Evolutionary conservation across 1,284 basidiomycete genomes (phyloP).

Genomic region (Heliocybe sulcata): DNA sequence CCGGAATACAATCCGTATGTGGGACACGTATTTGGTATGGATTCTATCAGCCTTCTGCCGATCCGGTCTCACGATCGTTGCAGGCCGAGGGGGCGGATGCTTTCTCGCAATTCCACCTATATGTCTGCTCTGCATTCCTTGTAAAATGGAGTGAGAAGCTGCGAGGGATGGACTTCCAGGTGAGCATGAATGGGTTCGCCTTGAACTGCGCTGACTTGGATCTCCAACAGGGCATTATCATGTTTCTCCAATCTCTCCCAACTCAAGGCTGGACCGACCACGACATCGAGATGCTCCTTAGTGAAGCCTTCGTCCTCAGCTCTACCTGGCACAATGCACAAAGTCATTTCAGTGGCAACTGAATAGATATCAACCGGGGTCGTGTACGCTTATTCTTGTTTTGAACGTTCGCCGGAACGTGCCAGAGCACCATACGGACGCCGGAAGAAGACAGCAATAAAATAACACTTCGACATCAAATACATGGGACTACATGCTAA

Average conservation of each 20-base stretch:
- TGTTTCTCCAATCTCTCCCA: slow-evolving; percentile 95
- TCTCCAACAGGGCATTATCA: slow-evolving; percentile 82
- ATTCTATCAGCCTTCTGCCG: not conserved
- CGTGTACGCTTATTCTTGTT: not conserved
- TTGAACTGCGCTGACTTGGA: slow-evolving; percentile 7
- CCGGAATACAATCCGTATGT: slow-evolving; percentile 94
- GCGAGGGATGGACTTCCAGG: slow-evolving; percentile 95
- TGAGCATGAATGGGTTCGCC: slow-evolving; percentile 21
- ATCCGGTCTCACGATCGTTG: not conserved
- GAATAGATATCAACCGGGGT: slow-evolving; percentile 5
- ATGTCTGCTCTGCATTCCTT: slow-evolving; percentile 93
- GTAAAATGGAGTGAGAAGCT: slow-evolving; percentile 89
- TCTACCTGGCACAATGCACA: slow-evolving; percentile 93
- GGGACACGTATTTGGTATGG: slow-evolving; percentile 91
- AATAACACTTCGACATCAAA: not conserved
- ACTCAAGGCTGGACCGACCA: slow-evolving; percentile 95
- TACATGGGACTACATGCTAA: not conserved
- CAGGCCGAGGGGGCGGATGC: slow-evolving; percentile 93
- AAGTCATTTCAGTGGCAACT: slow-evolving; percentile 69
- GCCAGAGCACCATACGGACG: not conserved
- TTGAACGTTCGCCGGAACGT: too few species aligned
- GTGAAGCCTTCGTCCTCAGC: slow-evolving; percentile 93
- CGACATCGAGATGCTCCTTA: slow-evolving; percentile 91
- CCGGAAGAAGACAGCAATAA: not conserved
- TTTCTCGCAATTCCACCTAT: slow-evolving; percentile 94